Base-by-base conservation (phyloP, 352 stramenopile species). In the Globisporangium spiculum region DNA sequence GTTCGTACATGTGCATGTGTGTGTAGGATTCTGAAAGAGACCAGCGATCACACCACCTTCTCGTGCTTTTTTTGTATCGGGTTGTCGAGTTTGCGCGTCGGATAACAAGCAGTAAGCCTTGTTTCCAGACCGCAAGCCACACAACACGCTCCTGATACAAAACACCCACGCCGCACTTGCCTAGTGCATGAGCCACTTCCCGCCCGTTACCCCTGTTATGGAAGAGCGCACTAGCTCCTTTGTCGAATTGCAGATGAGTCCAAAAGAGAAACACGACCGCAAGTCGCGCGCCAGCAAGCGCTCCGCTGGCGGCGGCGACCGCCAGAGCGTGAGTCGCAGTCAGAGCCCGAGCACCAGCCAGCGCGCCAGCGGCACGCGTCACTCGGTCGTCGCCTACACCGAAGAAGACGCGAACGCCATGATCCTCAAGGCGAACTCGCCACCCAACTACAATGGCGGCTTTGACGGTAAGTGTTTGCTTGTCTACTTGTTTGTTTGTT, bases 401-500 rank as follows among this genome's bases (percentile, higher is more conserved):
- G 79, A 88, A 53, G 63, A 60, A 36, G 84, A 93, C 62, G 84
- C 85, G 24, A 89, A 91, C 63, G 78, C 87, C 53, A 79, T 80
- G 27, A 91, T 93, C 64, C 70, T 93, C 24, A 71, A 69, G 14
- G 85, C 85, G 6, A 93, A 93, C 64, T 77, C 80, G 41, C 80
- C 83, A 22, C 85, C 83, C 26, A 85, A 86, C 53, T 90, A 93
- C 68, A 80, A 66, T 24, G 80, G 79, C 41, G 79, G 80, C 38
- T 87, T 90, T 58, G 73, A 91, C 30, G 76, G 77, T 81, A 68
- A 30, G 46, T 64, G 36, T 10, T 44, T 27, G n/a, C n/a, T 27
- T 27, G 41, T 10, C n/a, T 30, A 26, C 8, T 3, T 65, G 32
- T 38, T 10, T 12, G 34, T 4, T 34, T 34, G 30, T 34, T 34